Conservation (phyloP, 106 monocot species). For the Vanilla planifolia region DNA sequence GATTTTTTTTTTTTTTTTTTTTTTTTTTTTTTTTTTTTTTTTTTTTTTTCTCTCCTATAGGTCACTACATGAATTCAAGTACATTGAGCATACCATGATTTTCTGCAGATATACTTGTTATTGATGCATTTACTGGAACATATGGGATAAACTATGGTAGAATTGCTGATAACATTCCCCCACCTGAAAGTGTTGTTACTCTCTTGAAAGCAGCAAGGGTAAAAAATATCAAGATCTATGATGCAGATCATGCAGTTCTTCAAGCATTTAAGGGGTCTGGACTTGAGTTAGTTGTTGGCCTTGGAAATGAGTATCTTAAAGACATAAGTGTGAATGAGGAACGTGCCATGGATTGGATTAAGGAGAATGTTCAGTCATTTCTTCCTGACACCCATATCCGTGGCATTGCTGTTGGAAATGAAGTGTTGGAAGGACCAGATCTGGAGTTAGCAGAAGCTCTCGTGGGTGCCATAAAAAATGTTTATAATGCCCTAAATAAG, state of each 20-base stretch:
- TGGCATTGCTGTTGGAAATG: conserved; percentile 69
- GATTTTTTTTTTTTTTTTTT: too few species aligned
- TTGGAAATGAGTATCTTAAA: conserved; percentile 48
- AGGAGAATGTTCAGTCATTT: conserved; percentile 61
- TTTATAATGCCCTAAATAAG: conserved; percentile 35
- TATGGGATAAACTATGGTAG: conserved; percentile 86
- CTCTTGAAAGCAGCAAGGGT: conserved; percentile 61
- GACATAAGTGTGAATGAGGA: conserved; percentile 48
- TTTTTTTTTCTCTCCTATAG: too few species aligned
- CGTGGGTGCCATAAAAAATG: conserved; percentile 48
- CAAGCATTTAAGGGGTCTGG: conserved; percentile 66
- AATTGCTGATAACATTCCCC: conserved; percentile 70
- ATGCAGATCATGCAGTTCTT: conserved; percentile 65
- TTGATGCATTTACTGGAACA: conserved; percentile 62
- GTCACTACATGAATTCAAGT: not conserved
- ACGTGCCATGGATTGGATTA: conserved; percentile 57
- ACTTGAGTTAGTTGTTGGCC: conserved; percentile 40
- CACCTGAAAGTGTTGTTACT: conserved; percentile 50
- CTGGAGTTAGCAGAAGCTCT: conserved; percentile 43
- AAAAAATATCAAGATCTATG: conserved; percentile 64
- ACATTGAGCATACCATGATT: not conserved
- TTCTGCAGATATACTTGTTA: conserved; percentile 12
- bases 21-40: too few species aligned
- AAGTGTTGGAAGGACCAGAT: conserved; percentile 57
- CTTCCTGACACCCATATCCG: conserved; percentile 53